Base-by-base conservation (phyloP, 345 rosid genomes). In the Eucalyptus decipiens region DNA sequence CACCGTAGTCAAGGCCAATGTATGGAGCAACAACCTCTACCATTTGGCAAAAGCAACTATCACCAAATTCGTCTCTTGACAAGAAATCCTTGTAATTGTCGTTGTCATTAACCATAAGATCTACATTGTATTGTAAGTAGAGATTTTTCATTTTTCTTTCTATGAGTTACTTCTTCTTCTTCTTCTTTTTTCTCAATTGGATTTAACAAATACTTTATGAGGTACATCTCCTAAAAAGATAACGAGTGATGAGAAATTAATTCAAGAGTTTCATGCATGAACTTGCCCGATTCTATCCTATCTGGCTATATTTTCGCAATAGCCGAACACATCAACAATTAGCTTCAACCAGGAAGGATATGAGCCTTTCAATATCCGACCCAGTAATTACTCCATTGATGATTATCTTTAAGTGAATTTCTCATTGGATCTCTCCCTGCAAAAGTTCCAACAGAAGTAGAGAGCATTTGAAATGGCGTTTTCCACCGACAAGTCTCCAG, bases 301-400 rank as follows among this genome's bases (percentile, higher is more conserved):
- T 52, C 56, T 1, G 0, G 9, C 56, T 8, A 52, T 52, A 52
- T 52, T 52, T 52, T 52, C 56, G 3, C 24, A 52, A 52, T 52
- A 52, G 24, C 56, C 4, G 0, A 49, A 15, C 0, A 0, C 3
- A 18, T 51, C 4, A 4, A 51, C 4, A 52, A 19, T 52, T 52
- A 52, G 56, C 56, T 52, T 52, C 10, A 7, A 19, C 56, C 0
- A 2, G 0, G 9, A 52, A 19, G 24, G 56, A 52, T 19, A 19
- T 52, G 24, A 52, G 10, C 56, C 56, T 52, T 52, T 52, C 24
- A 18, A 19, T 52, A 52, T 52, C 24, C 10, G 0, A 52, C 24
- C 24, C 19, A 52, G 4, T 52, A 52, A 52, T 7, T 52, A 19
- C 56, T 52, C 56, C 56, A 52, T 52, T 19, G 56, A 52, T 52